Conservation (phyloP, 805 yeast genomes). For the Candida awuae region DNA sequence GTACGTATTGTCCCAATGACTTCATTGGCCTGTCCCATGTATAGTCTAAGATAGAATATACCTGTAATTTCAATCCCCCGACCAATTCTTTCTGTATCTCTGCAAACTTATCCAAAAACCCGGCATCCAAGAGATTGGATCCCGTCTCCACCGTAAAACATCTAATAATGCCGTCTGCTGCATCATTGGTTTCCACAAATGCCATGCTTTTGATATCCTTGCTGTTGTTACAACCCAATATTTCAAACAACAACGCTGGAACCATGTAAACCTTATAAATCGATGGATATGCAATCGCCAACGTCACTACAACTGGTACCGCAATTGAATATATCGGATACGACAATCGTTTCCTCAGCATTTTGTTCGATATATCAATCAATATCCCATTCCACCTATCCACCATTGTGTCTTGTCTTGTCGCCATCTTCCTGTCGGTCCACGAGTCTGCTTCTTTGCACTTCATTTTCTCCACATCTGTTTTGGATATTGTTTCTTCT, state of each 20-base stretch:
- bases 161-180: neutral
- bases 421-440: too few relatives aligned
- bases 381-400: conserved; percentile 2
- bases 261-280: neutral
- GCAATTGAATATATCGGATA: conserved; percentile 2
- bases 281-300: conserved; percentile 3
- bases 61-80: too few relatives aligned
- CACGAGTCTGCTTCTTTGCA: too few relatives aligned
- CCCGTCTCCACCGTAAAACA: too few relatives aligned
- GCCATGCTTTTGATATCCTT: neutral
- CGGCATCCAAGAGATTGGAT: too few relatives aligned
- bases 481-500: too few relatives aligned
- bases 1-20: neutral
- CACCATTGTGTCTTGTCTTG: too few relatives aligned
- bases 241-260: neutral
- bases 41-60: neutral
- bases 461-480: too few relatives aligned
- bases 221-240: neutral
- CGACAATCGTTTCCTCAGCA: neutral
- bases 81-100: too few relatives aligned
- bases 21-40: too few relatives aligned
- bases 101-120: too few relatives aligned
- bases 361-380: neutral
- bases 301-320: neutral
- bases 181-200: neutral